Evolutionary conservation across 805 yeast genomes (phyloP).

Genomic region (Hermanozyma aechmeae): DNA sequence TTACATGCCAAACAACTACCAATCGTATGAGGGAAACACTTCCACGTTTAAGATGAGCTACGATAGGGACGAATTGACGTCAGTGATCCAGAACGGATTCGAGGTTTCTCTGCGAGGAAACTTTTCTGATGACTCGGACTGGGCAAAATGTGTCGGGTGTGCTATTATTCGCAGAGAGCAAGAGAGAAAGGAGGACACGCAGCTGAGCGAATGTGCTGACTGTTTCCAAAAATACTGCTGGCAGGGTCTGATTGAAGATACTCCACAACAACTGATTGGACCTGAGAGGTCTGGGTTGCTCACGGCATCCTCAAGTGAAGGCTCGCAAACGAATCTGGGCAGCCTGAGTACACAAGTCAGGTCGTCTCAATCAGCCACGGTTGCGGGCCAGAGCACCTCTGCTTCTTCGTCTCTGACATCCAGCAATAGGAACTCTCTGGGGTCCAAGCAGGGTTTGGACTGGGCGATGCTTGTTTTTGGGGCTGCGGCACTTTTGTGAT

Average conservation of each 20-base stretch:
- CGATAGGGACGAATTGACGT: conserved; percentile 8
- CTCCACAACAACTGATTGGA: conserved; percentile 5
- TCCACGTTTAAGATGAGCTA: conserved; percentile 16
- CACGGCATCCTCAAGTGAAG: neutral
- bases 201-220: conserved; percentile 12
- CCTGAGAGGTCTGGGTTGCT: neutral
- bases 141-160: conserved; percentile 18
- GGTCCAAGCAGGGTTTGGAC: too few relatives aligned
- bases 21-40: conserved; percentile 12
- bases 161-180: conserved; percentile 16
- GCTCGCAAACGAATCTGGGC: neutral
- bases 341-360: too few relatives aligned
- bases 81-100: conserved; percentile 13
- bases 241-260: conserved; percentile 10
- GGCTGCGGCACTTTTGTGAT: too few relatives aligned
- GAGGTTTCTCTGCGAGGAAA: conserved; percentile 12
- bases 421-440: too few relatives aligned
- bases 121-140: conserved; percentile 10
- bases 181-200: conserved; percentile 12
- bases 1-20: conserved; percentile 8
- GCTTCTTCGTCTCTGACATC: too few relatives aligned
- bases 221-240: conserved; percentile 16
- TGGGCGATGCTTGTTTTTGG: too few relatives aligned
- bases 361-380: too few relatives aligned
- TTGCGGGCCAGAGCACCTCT: too few relatives aligned